Base-by-base conservation (phyloP, 164 flowering plant genomes). In the Dillenia turbinata region DNA sequence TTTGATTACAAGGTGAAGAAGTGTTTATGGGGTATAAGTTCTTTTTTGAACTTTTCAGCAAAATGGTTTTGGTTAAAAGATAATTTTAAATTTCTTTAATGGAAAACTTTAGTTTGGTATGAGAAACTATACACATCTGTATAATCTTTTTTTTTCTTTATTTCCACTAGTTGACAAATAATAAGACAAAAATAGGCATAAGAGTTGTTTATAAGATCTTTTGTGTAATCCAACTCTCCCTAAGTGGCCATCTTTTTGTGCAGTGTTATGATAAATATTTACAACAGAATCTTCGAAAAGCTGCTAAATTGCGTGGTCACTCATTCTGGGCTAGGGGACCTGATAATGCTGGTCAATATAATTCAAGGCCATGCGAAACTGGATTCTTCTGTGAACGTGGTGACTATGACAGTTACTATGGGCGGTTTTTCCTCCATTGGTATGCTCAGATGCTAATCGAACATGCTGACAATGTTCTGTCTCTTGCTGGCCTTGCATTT, bases 231-330 rank as follows among this genome's bases (percentile, higher is more conserved):
- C 40, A 26, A 26, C 40, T 26, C 5, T 5, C 40, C 40, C 40
- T 26, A 26, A 26, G 40, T 2, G 40, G 2, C 40, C 40, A 26
- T 26, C 5, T 26, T 54, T 55, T 52, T 56, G 2, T 71, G 60
- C 83, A 92, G 98, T 92, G 98, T 64, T 92, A 90, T 69, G 98
- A 92, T 70, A 84, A 84, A 68, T 92, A 90, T 78, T 55, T 85
- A 61, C 85, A 83, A 69, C 83, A 83, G 57, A 86, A 63, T 66
- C 78, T 92, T 51, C 64, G 73, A 47, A 83, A 76, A 74, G 94
- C 90, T 54, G 96, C 98, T 26, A 81, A 79, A 67, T 44, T 70
- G 69, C 90, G 92, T 62, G 96, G 92, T 44, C 95, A 86, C 71
- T 70, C 87, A 12, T 79, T 87, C 68, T 92, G 96, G 98, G 96